Evolutionary conservation across 2,329 filamentous ascomycete genomes (phyloP), one percentile per base, ranked within the genome.

Genomic region (Epichloe glyceriae): DNA sequence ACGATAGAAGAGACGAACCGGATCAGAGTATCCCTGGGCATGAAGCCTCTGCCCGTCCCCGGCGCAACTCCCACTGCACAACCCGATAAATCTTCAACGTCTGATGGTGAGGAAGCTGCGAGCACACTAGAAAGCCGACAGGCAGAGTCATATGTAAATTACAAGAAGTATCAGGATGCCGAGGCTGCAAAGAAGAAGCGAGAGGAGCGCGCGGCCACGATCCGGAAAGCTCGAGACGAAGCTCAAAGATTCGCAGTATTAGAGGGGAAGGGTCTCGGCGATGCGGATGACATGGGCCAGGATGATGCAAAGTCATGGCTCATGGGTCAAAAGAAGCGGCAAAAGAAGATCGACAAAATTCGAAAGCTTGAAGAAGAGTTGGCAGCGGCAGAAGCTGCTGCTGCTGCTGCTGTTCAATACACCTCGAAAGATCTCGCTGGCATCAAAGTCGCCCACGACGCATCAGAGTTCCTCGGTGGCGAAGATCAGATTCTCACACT

Each of bases 1-100:
- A 84, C 86, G 30, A 90, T 97, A 63, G 87, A 94, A 68, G 89
- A 96, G 75, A 88, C 88, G 57, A 97, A 97, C 72, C 86, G 90
- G 64, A 85, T 96, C 62, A 88, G 91, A 61, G 76, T 84, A 60
- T 88, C 88, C 47, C 81, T 96, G 71, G 91, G 91, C 62, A 82
- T 96, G 74, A 88, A 91, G 64, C 90, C 89, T 26, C 73, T 97
- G 61, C 88, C 89, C 22, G 86, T 94, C 11, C 86, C 90, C 26
- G 87, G 87, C 57, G 76, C 75, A 52, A 74, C 58, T 38, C 50
- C 58, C 8, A 53, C 60, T 15, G 55, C 72, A 48, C 67, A 69
- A 43, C 41, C 50, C 15, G 54, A 61, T 14, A 40, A 40, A 19
- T 52, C 86, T 19, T 82, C 83, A 52, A 73, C 72, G 50, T 72